Percentiles rank a stretch among this genome's conserved stretches.
phyloP scores from a whole-genome alignment of 805 yeast species.

The Ogataea wickerhamii region DNA sequence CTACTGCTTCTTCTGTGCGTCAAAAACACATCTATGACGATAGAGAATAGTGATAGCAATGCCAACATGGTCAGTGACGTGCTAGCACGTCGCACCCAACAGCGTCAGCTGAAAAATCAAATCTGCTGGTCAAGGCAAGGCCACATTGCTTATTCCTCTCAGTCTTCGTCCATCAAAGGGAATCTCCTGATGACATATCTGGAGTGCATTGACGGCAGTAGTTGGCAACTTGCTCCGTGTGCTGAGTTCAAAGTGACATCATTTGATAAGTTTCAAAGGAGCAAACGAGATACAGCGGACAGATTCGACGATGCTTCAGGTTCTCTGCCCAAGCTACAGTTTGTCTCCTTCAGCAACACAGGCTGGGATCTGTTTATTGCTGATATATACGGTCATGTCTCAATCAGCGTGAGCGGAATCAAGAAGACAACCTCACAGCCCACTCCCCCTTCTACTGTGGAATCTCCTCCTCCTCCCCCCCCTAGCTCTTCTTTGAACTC shows the following conservation, averaged over 20 bases:
- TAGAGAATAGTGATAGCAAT: too few relatives aligned
- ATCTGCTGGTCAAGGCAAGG: conserved; percentile 84
- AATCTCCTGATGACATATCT: conserved; percentile 60
- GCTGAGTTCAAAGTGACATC: conserved; percentile 30
- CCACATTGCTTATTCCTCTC: conserved; percentile 61
- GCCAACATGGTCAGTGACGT: too few relatives aligned
- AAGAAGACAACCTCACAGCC: conserved; percentile 23
- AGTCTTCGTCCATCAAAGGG: conserved; percentile 30
- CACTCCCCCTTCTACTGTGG: conserved; percentile 10
- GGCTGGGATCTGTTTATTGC: conserved; percentile 81
- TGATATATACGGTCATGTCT: conserved; percentile 66
- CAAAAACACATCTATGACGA: too few relatives aligned
- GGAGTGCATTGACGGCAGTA: conserved; percentile 68
- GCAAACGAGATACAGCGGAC: conserved; percentile 21
- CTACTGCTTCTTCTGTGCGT: too few relatives aligned
- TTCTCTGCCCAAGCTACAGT: conserved; percentile 21
- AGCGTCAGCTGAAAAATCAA: conserved; percentile 10
- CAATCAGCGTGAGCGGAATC: conserved; percentile 53
- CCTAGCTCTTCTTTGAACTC: not conserved
- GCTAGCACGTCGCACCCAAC: conserved; percentile 22
- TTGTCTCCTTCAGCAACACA: conserved; percentile 69
- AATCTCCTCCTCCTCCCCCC: conserved; percentile 18
- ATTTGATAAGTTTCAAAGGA: conserved; percentile 10
- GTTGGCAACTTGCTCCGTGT: conserved; percentile 74
- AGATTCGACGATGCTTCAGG: conserved; percentile 12